Conservation (phyloP, 805 yeast species). For the Scheffersomyces coipomensis region DNA sequence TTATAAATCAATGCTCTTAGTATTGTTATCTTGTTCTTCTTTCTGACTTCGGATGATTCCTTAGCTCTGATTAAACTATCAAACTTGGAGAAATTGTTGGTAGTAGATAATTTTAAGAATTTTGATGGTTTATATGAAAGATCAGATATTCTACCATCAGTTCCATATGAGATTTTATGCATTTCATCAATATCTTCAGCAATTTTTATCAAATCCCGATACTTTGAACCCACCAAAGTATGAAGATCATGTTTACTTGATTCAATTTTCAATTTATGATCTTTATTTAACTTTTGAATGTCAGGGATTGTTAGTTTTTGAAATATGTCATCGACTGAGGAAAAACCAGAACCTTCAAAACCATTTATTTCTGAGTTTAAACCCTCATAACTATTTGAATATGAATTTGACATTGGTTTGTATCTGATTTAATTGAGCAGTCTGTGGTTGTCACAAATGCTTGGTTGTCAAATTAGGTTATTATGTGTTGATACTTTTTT, state of each 20-base stretch:
- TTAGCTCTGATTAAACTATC: conserved; percentile 15
- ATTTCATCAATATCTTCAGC: conserved; percentile 42
- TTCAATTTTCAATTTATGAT: conserved; percentile 24
- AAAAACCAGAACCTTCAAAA: no score
- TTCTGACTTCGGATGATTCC: conserved; percentile 16
- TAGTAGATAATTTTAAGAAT: conserved; percentile 23
- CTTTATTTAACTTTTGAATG: conserved; percentile 26
- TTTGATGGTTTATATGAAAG: conserved; percentile 29
- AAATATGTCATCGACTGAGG: conserved; percentile 35
- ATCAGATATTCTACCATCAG: conserved; percentile 25
- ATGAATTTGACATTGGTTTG: no score
- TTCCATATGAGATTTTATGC: conserved; percentile 17
- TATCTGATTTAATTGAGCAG: no score
- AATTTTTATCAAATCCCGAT: conserved; percentile 41
- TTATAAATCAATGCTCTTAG: conserved; percentile 29
- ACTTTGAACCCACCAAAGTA: conserved; percentile 36
- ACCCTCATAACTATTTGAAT: no score
- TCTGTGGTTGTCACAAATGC: no score
- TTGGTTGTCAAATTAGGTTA: no score
- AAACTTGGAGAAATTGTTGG: conserved; percentile 15
- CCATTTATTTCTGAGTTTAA: no score
- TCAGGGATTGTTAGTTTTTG: conserved; percentile 27
- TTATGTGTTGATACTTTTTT: no score
- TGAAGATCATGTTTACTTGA: conserved; percentile 33
- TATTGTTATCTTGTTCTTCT: conserved; percentile 18